Percentiles rank a stretch among this genome's conserved stretches.
These are phyloP conservation scores for Adansonia digitata DNA, from an alignment of 345 rosid genomes.

Conservation along the genomic window DNA sequence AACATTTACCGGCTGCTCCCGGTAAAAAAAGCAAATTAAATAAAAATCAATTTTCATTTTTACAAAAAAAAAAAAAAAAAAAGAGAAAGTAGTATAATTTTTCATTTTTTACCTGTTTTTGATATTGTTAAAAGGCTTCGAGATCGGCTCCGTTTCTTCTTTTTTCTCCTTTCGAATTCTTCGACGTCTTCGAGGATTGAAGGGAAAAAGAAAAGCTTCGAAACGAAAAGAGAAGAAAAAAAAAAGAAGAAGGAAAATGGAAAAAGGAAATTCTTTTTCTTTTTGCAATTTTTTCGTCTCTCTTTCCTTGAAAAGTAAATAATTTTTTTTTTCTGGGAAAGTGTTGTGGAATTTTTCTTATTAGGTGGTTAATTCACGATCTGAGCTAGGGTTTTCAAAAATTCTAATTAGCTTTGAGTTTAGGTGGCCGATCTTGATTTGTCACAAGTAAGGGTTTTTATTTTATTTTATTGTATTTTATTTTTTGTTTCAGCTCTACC, in stretches of 20 bases:
- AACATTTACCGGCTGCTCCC: constrained; percentile 20
- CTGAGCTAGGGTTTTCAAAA: constrained; percentile 48
- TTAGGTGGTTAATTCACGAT: constrained; percentile 19
- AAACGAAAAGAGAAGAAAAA: constrained; percentile 4
- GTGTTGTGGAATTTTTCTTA: not conserved
- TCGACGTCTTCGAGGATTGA: constrained; percentile 26
- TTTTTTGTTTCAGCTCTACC: not conserved
- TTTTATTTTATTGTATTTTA: not conserved
- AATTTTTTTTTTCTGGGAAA: constrained; percentile 12
- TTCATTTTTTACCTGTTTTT: not conserved
- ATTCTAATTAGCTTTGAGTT: constrained; percentile 34
- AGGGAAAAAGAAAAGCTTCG: not conserved
- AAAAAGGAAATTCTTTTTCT: constrained; percentile 4
- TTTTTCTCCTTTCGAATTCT: constrained; percentile 11
- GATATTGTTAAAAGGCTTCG: constrained; percentile 14
- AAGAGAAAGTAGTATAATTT: constrained; percentile 14
- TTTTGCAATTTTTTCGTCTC: not conserved
- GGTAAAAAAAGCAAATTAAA: constrained; percentile 10
- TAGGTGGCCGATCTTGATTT: constrained; percentile 40
- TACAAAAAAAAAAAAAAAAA: not conserved
- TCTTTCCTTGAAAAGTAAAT: not conserved
- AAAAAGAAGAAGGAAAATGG: constrained; percentile 15
- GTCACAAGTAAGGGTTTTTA: not conserved
- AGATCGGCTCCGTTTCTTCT: constrained; percentile 30
- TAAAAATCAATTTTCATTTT: not conserved